Percentiles rank a stretch among this genome's conserved stretches.
phyloP scores from a whole-genome alignment of 2,329 filamentous ascomycete species.

The Colletotrichum liaoningense region DNA sequence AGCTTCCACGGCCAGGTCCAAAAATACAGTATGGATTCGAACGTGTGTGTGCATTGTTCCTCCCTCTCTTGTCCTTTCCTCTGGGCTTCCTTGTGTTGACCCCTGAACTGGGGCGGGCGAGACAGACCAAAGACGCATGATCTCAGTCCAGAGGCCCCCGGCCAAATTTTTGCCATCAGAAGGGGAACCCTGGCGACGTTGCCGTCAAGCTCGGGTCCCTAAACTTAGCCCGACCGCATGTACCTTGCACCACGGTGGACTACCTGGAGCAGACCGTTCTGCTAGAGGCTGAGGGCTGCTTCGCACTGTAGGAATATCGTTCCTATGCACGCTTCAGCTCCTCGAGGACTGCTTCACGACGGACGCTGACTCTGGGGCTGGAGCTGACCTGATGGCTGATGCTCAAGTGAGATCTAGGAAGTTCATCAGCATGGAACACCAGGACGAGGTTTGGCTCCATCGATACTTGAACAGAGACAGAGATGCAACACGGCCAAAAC shows the following conservation, averaged over 20 bases:
- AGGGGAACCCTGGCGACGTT: constrained; percentile 25
- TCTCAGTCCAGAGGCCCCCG: constrained; percentile 11
- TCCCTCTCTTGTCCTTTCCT: neutral
- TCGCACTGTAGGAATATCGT: constrained; percentile 1
- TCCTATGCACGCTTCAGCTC: neutral
- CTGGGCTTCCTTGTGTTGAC: constrained; percentile 14
- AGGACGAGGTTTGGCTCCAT: neutral
- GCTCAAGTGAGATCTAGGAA: neutral
- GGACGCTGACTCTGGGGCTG: neutral
- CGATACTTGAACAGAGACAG: neutral
- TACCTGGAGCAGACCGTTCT: neutral
- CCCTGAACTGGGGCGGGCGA: constrained; percentile 29
- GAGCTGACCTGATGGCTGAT: neutral
- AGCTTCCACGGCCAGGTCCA: neutral
- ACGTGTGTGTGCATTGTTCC: neutral
- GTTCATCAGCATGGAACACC: neutral
- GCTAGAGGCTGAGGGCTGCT: no score
- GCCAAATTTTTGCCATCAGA: constrained; percentile 3
- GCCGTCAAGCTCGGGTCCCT: constrained; percentile 6
- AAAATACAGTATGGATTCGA: neutral
- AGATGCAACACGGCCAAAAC: constrained; percentile 8
- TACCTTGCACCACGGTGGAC: constrained; percentile 7
- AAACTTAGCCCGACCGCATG: constrained; percentile 15
- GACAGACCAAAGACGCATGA: constrained; percentile 22
- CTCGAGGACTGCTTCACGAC: neutral